Evolutionary conservation across 1,284 basidiomycete genomes (phyloP), one percentile per base, ranked within the genome.

Genomic region (Exobasidium rhododendri): DNA sequence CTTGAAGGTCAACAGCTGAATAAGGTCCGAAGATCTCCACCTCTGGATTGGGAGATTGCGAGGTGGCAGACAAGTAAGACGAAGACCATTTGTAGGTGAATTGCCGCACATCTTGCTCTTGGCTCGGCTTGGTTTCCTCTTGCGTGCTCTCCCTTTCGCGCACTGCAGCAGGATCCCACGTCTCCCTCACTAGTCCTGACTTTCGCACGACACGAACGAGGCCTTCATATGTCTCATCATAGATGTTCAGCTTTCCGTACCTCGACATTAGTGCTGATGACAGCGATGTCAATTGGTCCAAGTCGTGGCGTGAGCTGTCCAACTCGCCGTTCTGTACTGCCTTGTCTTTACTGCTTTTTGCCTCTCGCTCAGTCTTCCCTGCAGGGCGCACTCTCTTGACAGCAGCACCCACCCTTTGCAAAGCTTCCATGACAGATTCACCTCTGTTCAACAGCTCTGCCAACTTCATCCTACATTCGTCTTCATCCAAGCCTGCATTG

Each of bases 391-490:
- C 84, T 44, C 73, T 80, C 84, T 89, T 83, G 0, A 64, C 49
- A 6, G 61, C 58, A 13, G 64, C 83, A 10, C 94, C 94, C 0
- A 97, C 81, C 22, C 94, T 85, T 68, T 93, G 91, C 59, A 98
- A 80, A 3, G 92, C 90, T 77, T 92, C 90, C 26, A 97, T 83
- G 0, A 97, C 90, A 0, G 90, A 90, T 82, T 98, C 94, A 2
- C 91, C 91, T 65, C 89, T 89, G 81, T 89, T 88, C 79, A 97
- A 84, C 79, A 88, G 82, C 10, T 83, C 82, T 1, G 93, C 82
- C 22, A 79, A 44, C 13, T 57, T 29, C 45, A 60, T 64, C 58
- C 69, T 70, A 46, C 69, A 65, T 11, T 75, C 91, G 30, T 85
- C 86, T 77, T 90, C 91, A n/a, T 73, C 73, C 1, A 68, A 63